These are phyloP conservation scores for Cryphonectria parasitica DNA, from an alignment of 2,329 filamentous ascomycete species.

Conservation along the genomic window DNA sequence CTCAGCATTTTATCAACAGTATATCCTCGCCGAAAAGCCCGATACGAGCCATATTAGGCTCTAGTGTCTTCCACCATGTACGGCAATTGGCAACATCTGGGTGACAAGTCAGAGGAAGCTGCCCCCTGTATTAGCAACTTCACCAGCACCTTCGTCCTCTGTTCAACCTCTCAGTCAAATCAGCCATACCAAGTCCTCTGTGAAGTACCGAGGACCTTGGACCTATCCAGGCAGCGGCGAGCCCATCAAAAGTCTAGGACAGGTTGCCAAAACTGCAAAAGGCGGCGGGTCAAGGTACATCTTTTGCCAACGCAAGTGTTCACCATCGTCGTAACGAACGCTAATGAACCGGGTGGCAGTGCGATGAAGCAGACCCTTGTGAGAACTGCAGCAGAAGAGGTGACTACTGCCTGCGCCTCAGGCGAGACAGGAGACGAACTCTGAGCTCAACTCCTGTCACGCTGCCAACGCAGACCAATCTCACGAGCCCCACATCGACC, in stretches of 20 bases:
- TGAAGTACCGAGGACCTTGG: slow-evolving; percentile 1
- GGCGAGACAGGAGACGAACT: background rate
- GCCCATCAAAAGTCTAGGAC: slow-evolving; percentile 32
- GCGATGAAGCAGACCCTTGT: slow-evolving; percentile 32
- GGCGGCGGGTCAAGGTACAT: slow-evolving; percentile 34
- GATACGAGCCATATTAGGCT: background rate
- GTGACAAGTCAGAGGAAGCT: background rate
- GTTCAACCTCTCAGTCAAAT: background rate
- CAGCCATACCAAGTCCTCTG: background rate
- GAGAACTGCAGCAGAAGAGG: slow-evolving; percentile 31
- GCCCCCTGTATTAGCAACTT: background rate
- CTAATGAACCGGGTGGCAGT: slow-evolving; percentile 23
- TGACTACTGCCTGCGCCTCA: slow-evolving; percentile 30
- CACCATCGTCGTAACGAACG: background rate
- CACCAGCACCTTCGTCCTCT: slow-evolving; percentile 9
- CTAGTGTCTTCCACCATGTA: background rate
- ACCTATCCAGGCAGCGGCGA: slow-evolving; percentile 29
- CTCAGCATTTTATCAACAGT: background rate
- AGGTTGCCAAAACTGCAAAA: slow-evolving; percentile 34
- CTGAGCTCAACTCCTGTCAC: background rate
- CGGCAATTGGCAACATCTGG: background rate
- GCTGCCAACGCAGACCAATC: background rate
- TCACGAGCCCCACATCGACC: background rate
- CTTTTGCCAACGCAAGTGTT: background rate
- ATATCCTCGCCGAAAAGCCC: background rate